Base-by-base conservation (phyloP, 768 basidiomycete genomes). In the Lactarius indigo region DNA sequence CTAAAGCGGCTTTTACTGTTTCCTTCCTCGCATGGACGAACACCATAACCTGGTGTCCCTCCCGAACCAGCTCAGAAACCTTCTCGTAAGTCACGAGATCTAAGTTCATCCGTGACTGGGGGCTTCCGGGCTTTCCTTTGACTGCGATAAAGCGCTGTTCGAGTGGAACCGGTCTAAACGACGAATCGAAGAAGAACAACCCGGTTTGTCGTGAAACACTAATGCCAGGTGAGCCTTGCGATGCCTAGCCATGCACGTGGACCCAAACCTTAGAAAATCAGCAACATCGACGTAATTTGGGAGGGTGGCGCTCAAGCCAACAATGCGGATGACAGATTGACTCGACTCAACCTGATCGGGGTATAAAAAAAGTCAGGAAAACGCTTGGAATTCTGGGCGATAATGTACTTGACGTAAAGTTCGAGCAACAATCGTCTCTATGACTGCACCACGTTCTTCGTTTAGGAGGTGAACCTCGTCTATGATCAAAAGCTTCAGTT, bases 1-100 rank as follows among this genome's bases (percentile, higher is more conserved):
- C 85, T 72, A 87, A 79, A 0, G 96, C 96, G 1, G 92, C 86
- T 74, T 96, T 97, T 61, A 98, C 97, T 0, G 97, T 99, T 74
- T 98, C 97, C 78, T 97, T 98, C 35, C 97, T 85, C 17, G 97
- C 94, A 76, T 99, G 97, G 10, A 99, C 97, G 73, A 99, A 99
- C 0, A 99, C 96, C 96, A 99, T 98, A 67, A 97, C 94, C 76
- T 98, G 97, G 78, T 99, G 97, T 3, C 96, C 97, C 71, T 88
- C 85, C n/a, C 79, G 82, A 33, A 98, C 92, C 7, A 98, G 81
- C 39, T 91, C 90, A 3, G 89, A 84, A 23, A 98, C 94, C 78
- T 96, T 98, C 71, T 96, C 83, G 71, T 90, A 98, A 1, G 92
- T 88, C 30, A 94, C 93, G 30, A 80, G 80, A 76, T 99, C 97